These are phyloP conservation scores for Teunomyces lycoperdinae DNA, from an alignment of 805 yeast species.

Conservation along the genomic window DNA sequence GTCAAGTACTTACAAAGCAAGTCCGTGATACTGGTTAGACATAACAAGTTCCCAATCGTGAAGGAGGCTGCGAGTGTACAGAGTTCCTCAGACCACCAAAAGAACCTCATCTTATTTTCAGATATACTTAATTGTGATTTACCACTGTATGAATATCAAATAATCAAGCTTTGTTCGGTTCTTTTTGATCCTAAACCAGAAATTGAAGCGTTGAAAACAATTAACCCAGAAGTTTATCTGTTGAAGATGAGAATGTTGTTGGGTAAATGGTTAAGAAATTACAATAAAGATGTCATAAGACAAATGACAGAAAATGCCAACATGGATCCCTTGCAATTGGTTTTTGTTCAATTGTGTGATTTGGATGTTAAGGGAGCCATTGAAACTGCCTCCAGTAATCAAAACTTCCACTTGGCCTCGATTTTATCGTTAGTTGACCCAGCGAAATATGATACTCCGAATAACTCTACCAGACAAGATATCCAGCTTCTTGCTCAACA, in stretches of 20 bases:
- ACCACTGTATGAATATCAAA: conserved; percentile 21
- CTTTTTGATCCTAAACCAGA: conserved; percentile 42
- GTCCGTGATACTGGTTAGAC: conserved; percentile 19
- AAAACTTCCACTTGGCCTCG: conserved; percentile 68
- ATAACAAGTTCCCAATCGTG: conserved; percentile 27
- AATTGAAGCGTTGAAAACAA: conserved; percentile 9
- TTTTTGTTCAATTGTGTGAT: conserved; percentile 49
- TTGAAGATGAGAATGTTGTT: conserved; percentile 45
- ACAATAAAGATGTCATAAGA: conserved; percentile 36
- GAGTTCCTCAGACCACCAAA: neutral
- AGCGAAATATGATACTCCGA: conserved; percentile 53
- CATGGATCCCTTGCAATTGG: conserved; percentile 46
- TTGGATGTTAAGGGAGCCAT: conserved; percentile 65
- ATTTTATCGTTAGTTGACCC: conserved; percentile 70
- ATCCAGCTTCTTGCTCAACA: conserved; percentile 43
- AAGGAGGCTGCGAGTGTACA: neutral
- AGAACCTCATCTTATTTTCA: conserved; percentile 12
- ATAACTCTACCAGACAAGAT: conserved; percentile 47
- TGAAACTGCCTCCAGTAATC: conserved; percentile 53
- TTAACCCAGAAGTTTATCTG: conserved; percentile 11
- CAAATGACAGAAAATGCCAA: conserved; percentile 17
- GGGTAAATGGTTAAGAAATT: conserved; percentile 54
- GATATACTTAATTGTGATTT: conserved; percentile 13
- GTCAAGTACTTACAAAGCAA: conserved; percentile 19
- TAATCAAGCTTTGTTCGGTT: conserved; percentile 60